phyloP scores from a whole-genome alignment of 2,329 filamentous ascomycete species.

The Fusarium redolens region DNA sequence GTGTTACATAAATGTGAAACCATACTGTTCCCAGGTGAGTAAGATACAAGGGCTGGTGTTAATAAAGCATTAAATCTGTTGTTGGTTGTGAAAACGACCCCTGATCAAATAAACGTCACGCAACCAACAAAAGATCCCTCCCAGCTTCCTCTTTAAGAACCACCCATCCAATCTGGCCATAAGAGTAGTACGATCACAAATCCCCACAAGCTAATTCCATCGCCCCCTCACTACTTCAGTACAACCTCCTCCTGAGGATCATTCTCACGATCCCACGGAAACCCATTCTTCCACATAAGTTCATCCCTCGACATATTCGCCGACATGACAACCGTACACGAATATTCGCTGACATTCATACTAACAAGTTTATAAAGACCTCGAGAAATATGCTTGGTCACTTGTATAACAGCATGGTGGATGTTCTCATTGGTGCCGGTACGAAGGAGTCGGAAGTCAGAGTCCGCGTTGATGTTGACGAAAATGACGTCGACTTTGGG shows the following conservation, averaged over 20 bases:
- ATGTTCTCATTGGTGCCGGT: neutral
- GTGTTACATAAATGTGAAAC: too few relatives aligned
- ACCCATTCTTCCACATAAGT: neutral
- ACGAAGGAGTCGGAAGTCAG: neutral
- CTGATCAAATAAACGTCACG: neutral
- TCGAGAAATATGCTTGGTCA: neutral
- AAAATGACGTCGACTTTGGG: neutral
- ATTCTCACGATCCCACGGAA: neutral
- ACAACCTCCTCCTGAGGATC: neutral
- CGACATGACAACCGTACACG: neutral
- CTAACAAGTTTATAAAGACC: neutral
- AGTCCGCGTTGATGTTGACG: neutral
- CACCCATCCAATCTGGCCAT: neutral
- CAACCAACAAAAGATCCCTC: neutral
- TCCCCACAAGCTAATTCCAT: neutral
- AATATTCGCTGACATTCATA: neutral
- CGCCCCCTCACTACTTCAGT: neutral
- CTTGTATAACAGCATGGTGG: neutral
- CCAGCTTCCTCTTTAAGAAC: neutral
- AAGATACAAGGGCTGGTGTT: neutral
- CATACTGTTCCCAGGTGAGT: neutral
- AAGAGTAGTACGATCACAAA: too few relatives aligned
- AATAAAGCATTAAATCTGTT: rapidly evolving
- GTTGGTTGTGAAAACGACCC: rapidly evolving
- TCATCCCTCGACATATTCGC: neutral